Percentiles rank a stretch among this genome's conserved stretches.
phyloP scores from a whole-genome alignment of 345 rosid species.

The Noccaea bulbosa region DNA sequence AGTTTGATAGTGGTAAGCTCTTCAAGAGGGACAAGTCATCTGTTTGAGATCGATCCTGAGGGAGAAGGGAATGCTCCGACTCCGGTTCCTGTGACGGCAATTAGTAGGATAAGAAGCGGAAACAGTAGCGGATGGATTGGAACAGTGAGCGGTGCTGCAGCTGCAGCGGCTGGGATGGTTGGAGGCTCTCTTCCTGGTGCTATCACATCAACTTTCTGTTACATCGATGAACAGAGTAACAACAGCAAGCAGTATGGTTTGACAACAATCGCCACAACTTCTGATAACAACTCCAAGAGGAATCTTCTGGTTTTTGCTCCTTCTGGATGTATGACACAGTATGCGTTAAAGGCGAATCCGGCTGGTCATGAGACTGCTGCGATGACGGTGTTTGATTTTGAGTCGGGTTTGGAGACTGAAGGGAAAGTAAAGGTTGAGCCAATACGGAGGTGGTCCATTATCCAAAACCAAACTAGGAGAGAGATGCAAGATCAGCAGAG shows the following conservation, averaged over 20 bases:
- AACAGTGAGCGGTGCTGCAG: constrained; percentile 75
- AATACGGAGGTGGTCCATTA: constrained; percentile 83
- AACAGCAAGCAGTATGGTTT: constrained; percentile 22
- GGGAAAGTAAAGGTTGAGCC: constrained; percentile 70
- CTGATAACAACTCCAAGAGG: constrained; percentile 47
- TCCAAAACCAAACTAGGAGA: constrained; percentile 70
- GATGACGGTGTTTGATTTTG: constrained; percentile 49
- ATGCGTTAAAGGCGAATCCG: constrained; percentile 49
- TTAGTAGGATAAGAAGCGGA: constrained; percentile 83
- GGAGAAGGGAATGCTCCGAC: constrained; percentile 56
- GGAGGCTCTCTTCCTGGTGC: constrained; percentile 65
- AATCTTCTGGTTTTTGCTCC: constrained; percentile 84
- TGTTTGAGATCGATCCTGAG: constrained; percentile 74
- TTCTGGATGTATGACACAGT: constrained; percentile 82
- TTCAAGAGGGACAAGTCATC: constrained; percentile 91
- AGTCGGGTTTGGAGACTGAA: constrained; percentile 62
- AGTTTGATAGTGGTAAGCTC: constrained; percentile 90
- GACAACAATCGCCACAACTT: constrained; percentile 18
- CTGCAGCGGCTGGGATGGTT: constrained; percentile 82
- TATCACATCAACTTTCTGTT: constrained; percentile 74
- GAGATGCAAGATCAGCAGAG: constrained; percentile 68
- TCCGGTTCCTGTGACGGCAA: constrained; percentile 72
- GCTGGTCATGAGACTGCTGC: constrained; percentile 46
- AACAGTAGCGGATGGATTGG: constrained; percentile 79
- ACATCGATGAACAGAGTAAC: constrained; percentile 54